Evolutionary conservation across 441 rosid genomes (phyloP).

Genomic region (Populus hybrid): DNA sequence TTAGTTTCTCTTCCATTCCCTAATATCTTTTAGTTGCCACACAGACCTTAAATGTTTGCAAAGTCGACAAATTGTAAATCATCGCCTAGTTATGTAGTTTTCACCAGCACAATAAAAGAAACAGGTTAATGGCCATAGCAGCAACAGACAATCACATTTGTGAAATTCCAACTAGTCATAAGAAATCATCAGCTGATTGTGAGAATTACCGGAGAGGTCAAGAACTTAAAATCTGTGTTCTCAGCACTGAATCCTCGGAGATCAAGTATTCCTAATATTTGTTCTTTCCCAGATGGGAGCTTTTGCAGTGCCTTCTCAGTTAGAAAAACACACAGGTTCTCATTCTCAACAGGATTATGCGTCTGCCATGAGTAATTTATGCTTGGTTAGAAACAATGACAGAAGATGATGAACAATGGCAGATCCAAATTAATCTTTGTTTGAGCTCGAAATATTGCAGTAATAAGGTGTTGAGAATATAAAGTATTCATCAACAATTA

Average conservation of each 20-base stretch:
- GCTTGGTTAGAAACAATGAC: constrained; percentile 8
- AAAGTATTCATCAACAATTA: not conserved
- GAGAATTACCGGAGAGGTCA: constrained; percentile 67
- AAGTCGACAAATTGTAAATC: not conserved
- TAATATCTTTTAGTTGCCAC: no score
- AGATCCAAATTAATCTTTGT: constrained; percentile 2
- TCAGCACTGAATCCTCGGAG: constrained; percentile 63
- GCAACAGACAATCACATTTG: not conserved
- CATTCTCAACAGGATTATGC: constrained; percentile 62
- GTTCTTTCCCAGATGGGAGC: constrained; percentile 68
- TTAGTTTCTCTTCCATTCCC: no score
- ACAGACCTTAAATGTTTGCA: not conserved
- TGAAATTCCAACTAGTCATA: not conserved
- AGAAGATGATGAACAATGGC: constrained; percentile 8
- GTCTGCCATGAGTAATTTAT: constrained; percentile 38
- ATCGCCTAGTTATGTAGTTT: not conserved
- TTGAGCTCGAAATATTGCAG: not conserved
- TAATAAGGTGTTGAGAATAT: not conserved
- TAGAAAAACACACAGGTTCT: constrained; percentile 67
- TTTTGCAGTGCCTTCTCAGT: constrained; percentile 79
- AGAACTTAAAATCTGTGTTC: constrained; percentile 76
- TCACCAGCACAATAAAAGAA: not conserved
- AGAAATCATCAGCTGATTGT: not conserved
- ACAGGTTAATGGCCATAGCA: not conserved
- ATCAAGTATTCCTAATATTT: constrained; percentile 76